These are phyloP conservation scores for Rubroboletus pulcherrimus DNA, from an alignment of 768 basidiomycete genomes.

Conservation along the genomic window DNA sequence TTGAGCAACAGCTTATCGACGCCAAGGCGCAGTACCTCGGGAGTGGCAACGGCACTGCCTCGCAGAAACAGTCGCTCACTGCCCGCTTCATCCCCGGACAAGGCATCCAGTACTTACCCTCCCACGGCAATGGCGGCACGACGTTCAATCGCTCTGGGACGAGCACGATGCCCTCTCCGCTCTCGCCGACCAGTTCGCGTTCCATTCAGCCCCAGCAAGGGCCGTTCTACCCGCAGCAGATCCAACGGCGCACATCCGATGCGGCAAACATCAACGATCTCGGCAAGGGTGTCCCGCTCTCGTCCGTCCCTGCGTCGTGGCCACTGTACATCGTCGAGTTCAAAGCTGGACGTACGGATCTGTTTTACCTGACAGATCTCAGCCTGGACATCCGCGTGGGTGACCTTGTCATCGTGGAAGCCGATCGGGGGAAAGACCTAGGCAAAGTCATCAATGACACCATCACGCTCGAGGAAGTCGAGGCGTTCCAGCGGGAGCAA, in stretches of 20 bases:
- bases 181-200: constrained; percentile 45
- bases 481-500: constrained; percentile 84
- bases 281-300: constrained; percentile 86
- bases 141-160: constrained; percentile 38
- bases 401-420: constrained; percentile 95
- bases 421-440: constrained; percentile 89
- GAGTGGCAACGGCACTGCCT: constrained; percentile 16
- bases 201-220: constrained; percentile 29
- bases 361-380: constrained; percentile 85
- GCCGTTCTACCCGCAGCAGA: constrained; percentile 28
- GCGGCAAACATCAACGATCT: constrained; percentile 50
- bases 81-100: constrained; percentile 65
- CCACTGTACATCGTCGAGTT: constrained; percentile 97
- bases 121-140: constrained; percentile 27
- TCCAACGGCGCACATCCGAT: constrained; percentile 41
- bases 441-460: constrained; percentile 91
- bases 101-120: constrained; percentile 56
- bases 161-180: constrained; percentile 46
- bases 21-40: constrained; percentile 36
- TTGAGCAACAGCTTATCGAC: constrained; percentile 46
- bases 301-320: constrained; percentile 75
- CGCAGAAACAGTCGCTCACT: constrained; percentile 38
- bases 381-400: constrained; percentile 68
- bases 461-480: constrained; percentile 86
- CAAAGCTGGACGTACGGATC: constrained; percentile 92